Base-by-base conservation (phyloP, 2,329 filamentous ascomycete genomes). In the Pseudodiploospora longispora region DNA sequence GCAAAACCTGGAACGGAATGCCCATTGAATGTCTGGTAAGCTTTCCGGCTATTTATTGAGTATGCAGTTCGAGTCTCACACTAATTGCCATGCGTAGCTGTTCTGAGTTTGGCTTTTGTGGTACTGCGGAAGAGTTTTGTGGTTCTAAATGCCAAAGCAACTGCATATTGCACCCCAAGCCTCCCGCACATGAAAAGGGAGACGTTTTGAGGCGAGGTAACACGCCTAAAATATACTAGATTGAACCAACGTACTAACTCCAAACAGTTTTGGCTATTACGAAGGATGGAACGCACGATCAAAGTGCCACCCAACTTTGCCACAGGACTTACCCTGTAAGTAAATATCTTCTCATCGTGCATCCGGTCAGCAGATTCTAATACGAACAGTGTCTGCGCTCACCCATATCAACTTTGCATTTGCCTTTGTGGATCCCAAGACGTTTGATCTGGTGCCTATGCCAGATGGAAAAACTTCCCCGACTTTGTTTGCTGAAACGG, bases 351-450 rank as follows among this genome's bases (percentile, higher is more conserved):
- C 32, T 34, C 32, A 9, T 9, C 12, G 8, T 12, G 8, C 32
- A 9, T 12, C 8, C 12, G 32, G 32, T 34, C 32, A 9, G 32
- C 32, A 34, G 8, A 12, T 34, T 9, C 32, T 34, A 9, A 9
- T 34, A 34, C 32, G 12, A 34, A 9, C 8, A 12, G 12, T 34
- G 32, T 34, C 12, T 9, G 12, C 32, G 8, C 12, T 9, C 38
- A 64, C 62, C 1, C 61, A 66, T 41, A 44, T 67, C 36, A 59
- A 58, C 47, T 61, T 58, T 41, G 55, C 59, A 2, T 70, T 69
- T 48, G 57, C 59, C 2, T 51, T 52, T 28, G 59, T 69, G 38
- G 50, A 67, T 45, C 60, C 64, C 0, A 37, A 37, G 4, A 57
- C 55, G 3, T 62, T 56, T 43, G 12, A 52, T 10, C 31, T 52